These are phyloP conservation scores for Hibiscus trionum DNA, from an alignment of 345 rosid species.

Conservation along the genomic window DNA sequence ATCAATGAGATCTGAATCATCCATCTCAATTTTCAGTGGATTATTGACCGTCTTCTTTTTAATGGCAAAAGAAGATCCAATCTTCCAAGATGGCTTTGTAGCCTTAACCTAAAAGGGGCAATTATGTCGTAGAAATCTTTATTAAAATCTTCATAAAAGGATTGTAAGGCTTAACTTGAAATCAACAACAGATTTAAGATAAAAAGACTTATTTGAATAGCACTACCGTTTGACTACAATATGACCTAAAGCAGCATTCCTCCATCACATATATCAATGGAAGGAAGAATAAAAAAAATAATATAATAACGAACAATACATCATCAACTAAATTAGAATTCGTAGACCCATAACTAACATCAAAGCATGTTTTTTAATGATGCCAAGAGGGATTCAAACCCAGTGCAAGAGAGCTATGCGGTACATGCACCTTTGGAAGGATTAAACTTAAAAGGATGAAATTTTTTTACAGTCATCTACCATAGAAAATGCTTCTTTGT, in stretches of 20 bases:
- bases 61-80: conserved; percentile 75
- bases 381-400: neutral
- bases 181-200: neutral
- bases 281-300: neutral
- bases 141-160: neutral
- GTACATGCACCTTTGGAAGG: neutral
- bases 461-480: neutral
- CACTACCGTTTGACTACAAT: too few species aligned
- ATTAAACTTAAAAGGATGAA: neutral
- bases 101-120: conserved; percentile 45
- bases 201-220: neutral
- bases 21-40: conserved; percentile 46
- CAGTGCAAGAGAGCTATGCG: neutral
- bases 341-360: too few species aligned
- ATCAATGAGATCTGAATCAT: conserved; percentile 76
- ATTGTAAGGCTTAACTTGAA: neutral
- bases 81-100: conserved; percentile 73
- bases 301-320: neutral
- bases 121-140: neutral
- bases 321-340: neutral
- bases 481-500: too few species aligned
- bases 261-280: neutral
- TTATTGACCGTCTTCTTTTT: conserved; percentile 39
- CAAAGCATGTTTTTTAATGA: neutral
- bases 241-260: neutral